These are phyloP conservation scores for Plasmopara halstedii DNA, from an alignment of 352 stramenopile species.

Conservation along the genomic window DNA sequence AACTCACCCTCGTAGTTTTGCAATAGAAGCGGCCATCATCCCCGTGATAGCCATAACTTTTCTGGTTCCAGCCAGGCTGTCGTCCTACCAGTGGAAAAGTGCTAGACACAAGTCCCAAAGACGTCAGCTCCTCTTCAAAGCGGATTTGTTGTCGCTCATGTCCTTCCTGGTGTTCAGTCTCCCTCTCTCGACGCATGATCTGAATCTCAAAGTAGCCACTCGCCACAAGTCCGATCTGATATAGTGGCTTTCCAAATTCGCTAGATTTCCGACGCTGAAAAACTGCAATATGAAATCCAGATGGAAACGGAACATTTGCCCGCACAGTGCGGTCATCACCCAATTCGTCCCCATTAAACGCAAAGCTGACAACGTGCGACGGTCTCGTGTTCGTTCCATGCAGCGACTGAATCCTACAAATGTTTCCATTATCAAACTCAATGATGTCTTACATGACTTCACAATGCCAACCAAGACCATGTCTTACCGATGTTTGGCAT, in stretches of 20 bases:
- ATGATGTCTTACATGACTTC: too few relatives aligned
- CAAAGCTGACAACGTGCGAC: constrained; percentile 34
- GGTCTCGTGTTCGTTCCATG: constrained; percentile 18
- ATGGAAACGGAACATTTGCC: constrained; percentile 63
- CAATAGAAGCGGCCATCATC: constrained; percentile 70
- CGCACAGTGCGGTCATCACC: constrained; percentile 66
- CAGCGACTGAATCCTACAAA: constrained; percentile 20
- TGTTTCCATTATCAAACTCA: too few relatives aligned
- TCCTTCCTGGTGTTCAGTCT: not conserved
- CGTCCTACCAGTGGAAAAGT: constrained; percentile 50
- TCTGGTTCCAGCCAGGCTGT: constrained; percentile 61
- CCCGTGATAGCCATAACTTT: constrained; percentile 74
- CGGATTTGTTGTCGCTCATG: not conserved
- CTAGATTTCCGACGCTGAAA: constrained; percentile 21
- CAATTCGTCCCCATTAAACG: constrained; percentile 39
- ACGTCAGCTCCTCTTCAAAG: constrained; percentile 32
- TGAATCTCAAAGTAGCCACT: constrained; percentile 79
- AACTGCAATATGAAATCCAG: constrained; percentile 44
- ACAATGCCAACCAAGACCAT: not conserved
- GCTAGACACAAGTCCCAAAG: constrained; percentile 42
- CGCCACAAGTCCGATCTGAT: constrained; percentile 40
- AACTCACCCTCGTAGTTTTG: constrained; percentile 34
- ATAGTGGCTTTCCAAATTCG: constrained; percentile 11
- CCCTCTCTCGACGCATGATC: constrained; percentile 25
- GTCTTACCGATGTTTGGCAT: constrained; percentile 37